Percentiles rank a stretch among this genome's conserved stretches.
Evolutionary conservation across 2,329 filamentous ascomycete species (phyloP).

Genomic region (Epichloe glyceriae): DNA sequence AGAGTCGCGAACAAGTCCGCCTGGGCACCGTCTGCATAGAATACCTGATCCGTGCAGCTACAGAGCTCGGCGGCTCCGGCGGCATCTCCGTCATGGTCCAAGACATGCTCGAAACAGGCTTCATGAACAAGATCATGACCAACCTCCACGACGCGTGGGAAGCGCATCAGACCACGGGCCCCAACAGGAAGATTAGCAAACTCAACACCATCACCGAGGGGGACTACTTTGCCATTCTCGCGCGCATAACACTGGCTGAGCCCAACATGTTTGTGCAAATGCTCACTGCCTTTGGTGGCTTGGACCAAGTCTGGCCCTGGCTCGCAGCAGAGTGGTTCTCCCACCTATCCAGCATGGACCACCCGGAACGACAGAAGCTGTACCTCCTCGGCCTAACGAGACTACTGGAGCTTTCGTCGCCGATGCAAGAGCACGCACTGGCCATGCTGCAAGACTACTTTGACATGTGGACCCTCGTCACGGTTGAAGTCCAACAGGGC

Average conservation of each 20-base stretch:
- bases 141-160: slow-evolving; percentile 56
- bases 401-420: slow-evolving; percentile 50
- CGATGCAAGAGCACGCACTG: slow-evolving; percentile 45
- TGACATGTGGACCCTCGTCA: slow-evolving; percentile 59
- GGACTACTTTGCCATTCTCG: slow-evolving; percentile 74
- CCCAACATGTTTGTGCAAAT: slow-evolving; percentile 54
- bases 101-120: slow-evolving; percentile 50
- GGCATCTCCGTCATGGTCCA: slow-evolving; percentile 51
- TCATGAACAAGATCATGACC: slow-evolving; percentile 50
- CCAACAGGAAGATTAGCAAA: slow-evolving; percentile 54
- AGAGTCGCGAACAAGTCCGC: slow-evolving; percentile 44
- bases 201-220: slow-evolving; percentile 67
- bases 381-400: slow-evolving; percentile 61
- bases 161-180: slow-evolving; percentile 70
- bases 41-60: slow-evolving; percentile 49
- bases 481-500: slow-evolving; percentile 52
- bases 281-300: slow-evolving; percentile 31
- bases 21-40: slow-evolving; percentile 50
- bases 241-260: slow-evolving; percentile 62
- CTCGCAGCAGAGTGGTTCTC: slow-evolving; percentile 53
- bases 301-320: slow-evolving; percentile 46
- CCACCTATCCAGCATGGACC: slow-evolving; percentile 54
- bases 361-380: slow-evolving; percentile 54
- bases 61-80: slow-evolving; percentile 45
- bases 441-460: slow-evolving; percentile 58